A percentile compares a stretch with the other conserved stretches of the same genome.
Conservation (phyloP, 2,329 filamentous ascomycete genomes). For the Aureobasidium sp. region DNA sequence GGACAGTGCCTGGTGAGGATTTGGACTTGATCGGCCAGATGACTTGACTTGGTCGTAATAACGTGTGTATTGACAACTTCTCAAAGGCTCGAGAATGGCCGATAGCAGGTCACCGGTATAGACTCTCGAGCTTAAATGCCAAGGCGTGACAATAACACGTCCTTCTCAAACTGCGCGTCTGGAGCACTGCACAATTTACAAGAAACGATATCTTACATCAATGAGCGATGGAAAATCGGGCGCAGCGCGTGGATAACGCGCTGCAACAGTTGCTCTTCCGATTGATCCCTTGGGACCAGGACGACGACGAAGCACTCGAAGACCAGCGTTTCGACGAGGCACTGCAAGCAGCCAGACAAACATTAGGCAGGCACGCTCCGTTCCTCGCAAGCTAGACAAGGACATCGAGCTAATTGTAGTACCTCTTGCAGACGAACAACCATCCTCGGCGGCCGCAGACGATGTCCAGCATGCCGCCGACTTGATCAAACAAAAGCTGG, state of each 20-base stretch:
- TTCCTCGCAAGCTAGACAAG: slow-evolving; percentile 1
- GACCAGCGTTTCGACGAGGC: slow-evolving; percentile 62
- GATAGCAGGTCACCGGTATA: neutral
- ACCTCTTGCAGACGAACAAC: slow-evolving; percentile 20
- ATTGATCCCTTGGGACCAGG: slow-evolving; percentile 51
- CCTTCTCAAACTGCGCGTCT: neutral
- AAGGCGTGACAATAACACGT: slow-evolving; percentile 11
- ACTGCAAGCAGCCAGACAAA: slow-evolving; percentile 42
- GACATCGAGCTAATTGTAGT: slow-evolving; percentile 35
- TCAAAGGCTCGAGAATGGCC: neutral
- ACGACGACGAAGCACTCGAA: slow-evolving; percentile 58
- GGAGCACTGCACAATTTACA: neutral
- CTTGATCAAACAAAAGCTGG: slow-evolving; percentile 79
- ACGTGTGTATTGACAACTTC: neutral
- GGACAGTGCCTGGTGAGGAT: neutral
- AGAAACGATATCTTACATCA: neutral
- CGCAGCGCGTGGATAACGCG: slow-evolving; percentile 64
- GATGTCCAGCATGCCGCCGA: slow-evolving; percentile 89
- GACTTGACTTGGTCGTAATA: no score
- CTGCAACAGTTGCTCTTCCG: slow-evolving; percentile 71
- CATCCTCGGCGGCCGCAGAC: slow-evolving; percentile 49
- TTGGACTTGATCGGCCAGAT: neutral
- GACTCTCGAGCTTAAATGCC: neutral
- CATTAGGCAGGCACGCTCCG: slow-evolving; percentile 32
- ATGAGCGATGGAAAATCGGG: slow-evolving; percentile 13